Evolutionary conservation across 768 basidiomycete species (phyloP).

Genomic region (Tephrocybe sp.): DNA sequence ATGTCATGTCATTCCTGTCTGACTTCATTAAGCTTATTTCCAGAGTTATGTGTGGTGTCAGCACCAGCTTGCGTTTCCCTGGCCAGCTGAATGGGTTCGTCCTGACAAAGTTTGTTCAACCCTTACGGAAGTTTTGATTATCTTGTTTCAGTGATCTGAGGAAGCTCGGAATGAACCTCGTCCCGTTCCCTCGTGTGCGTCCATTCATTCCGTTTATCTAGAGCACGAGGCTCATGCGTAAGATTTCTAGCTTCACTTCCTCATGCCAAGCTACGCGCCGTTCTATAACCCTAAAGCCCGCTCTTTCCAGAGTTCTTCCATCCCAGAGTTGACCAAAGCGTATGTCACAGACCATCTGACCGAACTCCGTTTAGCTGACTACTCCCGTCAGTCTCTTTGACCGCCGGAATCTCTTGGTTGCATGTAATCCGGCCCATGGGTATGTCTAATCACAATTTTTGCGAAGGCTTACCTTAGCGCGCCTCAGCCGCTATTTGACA

Average conservation of each 20-base stretch:
- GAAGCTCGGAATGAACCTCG: slow-evolving; percentile 89
- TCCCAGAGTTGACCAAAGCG: slow-evolving; percentile 74
- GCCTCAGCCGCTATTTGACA: slow-evolving; percentile 73
- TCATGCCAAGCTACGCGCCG: slow-evolving; percentile 94
- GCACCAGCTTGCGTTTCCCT: slow-evolving; percentile 90
- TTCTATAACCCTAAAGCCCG: slow-evolving; percentile 67
- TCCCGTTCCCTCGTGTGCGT: slow-evolving; percentile 90
- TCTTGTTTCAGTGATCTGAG: slow-evolving; percentile 62
- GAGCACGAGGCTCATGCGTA: not conserved
- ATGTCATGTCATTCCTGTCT: not conserved
- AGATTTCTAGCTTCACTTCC: slow-evolving; percentile 77
- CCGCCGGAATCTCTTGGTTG: slow-evolving; percentile 76
- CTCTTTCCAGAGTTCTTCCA: slow-evolving; percentile 56
- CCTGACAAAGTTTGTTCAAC: no score
- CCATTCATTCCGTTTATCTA: slow-evolving; percentile 1
- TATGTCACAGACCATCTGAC: slow-evolving; percentile 35
- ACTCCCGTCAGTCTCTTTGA: slow-evolving; percentile 63
- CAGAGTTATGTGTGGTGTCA: slow-evolving; percentile 92
- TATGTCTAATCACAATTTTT: slow-evolving; percentile 27
- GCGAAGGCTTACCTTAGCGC: slow-evolving; percentile 1
- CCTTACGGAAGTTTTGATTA: not conserved
- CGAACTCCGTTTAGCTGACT: not conserved
- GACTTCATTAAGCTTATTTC: slow-evolving; percentile 54
- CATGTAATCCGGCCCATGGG: slow-evolving; percentile 79
- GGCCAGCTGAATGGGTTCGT: slow-evolving; percentile 85